Percentiles rank a stretch among this genome's conserved stretches.
Evolutionary conservation across 129 eudicot genomes (phyloP).

Genomic region (Pulicaria dysenterica): DNA sequence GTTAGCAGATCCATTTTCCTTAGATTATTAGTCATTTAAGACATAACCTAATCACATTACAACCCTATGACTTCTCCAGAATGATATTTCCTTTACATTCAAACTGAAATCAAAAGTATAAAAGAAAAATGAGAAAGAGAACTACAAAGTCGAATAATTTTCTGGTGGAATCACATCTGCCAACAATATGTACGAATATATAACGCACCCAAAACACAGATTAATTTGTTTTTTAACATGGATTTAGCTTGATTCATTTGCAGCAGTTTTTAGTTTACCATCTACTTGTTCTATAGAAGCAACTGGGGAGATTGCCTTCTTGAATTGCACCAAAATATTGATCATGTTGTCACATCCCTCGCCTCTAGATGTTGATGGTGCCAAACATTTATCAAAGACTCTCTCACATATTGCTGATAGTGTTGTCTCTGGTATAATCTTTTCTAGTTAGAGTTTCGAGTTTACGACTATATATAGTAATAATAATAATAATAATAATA

Average conservation of each 20-base stretch:
- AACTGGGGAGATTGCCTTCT: slow-evolving; percentile 43
- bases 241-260: slow-evolving; percentile 19
- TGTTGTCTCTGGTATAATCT: slow-evolving; percentile 60
- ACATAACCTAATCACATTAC: neutral
- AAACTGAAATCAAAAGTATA: slow-evolving; percentile 1
- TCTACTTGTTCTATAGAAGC: slow-evolving; percentile 24
- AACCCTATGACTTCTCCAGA: neutral
- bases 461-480: no score
- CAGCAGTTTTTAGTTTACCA: slow-evolving; percentile 27
- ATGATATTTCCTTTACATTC: slow-evolving; percentile 21
- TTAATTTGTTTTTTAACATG: neutral
- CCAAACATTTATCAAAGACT: slow-evolving; percentile 70
- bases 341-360: slow-evolving; percentile 99
- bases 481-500: no score
- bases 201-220: neutral
- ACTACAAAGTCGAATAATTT: slow-evolving; percentile 8
- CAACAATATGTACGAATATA: slow-evolving; percentile 22
- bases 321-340: slow-evolving; percentile 88
- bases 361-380: slow-evolving; percentile 94
- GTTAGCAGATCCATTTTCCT: no score
- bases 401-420: slow-evolving; percentile 82
- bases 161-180: neutral
- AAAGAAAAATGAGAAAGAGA: neutral
- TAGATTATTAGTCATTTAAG: no score
- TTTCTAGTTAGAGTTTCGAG: neutral